These are phyloP conservation scores for Pseudoturritis turrita DNA, from an alignment of 345 rosid genomes.

Conservation along the genomic window DNA sequence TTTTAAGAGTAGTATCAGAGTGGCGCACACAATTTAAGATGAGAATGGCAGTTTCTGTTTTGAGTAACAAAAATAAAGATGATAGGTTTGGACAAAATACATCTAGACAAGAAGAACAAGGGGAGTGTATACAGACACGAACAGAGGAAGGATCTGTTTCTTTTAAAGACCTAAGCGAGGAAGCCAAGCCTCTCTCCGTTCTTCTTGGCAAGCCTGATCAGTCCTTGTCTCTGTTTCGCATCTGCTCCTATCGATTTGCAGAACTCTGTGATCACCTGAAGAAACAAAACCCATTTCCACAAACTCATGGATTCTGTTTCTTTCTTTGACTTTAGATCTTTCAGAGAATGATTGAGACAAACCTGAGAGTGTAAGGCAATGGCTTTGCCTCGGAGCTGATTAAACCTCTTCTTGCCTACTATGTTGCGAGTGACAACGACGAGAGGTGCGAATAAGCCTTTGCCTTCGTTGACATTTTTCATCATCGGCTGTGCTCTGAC, in stretches of 20 bases:
- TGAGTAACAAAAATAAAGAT: background rate
- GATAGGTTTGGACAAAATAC: conserved; percentile 17
- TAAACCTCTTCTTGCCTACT: conserved; percentile 81
- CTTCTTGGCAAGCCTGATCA: conserved; percentile 94
- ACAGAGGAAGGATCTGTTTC: background rate
- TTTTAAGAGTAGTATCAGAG: background rate
- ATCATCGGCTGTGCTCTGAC: conserved; percentile 54
- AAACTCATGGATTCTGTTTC: background rate
- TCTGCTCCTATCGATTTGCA: conserved; percentile 98
- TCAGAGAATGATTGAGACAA: background rate
- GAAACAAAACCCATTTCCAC: background rate
- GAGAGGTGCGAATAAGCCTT: conserved; percentile 80
- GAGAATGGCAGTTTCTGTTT: background rate
- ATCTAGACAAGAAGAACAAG: conserved; percentile 19
- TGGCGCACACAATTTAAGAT: background rate
- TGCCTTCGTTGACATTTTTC: conserved; percentile 94
- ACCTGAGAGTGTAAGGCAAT: conserved; percentile 98
- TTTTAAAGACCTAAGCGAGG: conserved; percentile 49
- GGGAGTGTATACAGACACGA: background rate
- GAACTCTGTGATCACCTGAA: conserved; percentile 88
- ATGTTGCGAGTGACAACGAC: conserved; percentile 70
- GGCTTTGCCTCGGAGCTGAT: conserved; percentile 94
- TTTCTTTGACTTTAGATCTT: background rate
- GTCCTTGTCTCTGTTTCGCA: conserved; percentile 92
- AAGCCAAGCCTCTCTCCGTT: conserved; percentile 95